Base-by-base conservation (phyloP, 805 yeast species). In the Saccharomyces jurei region DNA sequence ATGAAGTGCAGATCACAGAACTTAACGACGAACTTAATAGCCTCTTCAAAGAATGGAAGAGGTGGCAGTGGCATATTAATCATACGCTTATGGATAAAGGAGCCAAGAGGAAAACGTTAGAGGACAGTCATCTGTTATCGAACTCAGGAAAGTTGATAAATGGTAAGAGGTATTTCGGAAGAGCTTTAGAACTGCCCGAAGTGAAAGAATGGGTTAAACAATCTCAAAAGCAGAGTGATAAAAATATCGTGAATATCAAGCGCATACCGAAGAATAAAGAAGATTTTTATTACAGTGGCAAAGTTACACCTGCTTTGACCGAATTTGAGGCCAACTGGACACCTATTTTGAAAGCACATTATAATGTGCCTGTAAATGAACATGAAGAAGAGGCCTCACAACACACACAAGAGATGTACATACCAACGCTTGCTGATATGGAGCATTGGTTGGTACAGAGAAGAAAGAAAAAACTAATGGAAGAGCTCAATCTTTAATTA, bases 161-260 rank as follows among this genome's bases (percentile, higher is more conserved):
- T 44, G 89, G 89, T 0, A 82, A 81, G 58, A 72, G 86, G 53
- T 91, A 87, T 68, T 91, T 82, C 70, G 97, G 97, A 0, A 71
- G 96, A 50, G 96, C 96, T 0, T 76, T 81, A 52, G 92, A 89
- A 48, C 70, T 90, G 8, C 86, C 89, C 0, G 96, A 87, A 57
- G 91, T 86, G 6, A 72, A 76, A 52, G 76, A 76, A 55, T 57
- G 80, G 25, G 57, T 82, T 21, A 73, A 74, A 52, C 66, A 73
- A 46, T 48, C 62, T 41, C 58, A 59, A 30, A 56, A 54, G 27
- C 66, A 63, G 48, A 63, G 56, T 56, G 61, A 56, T 13, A 58
- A 50, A 25, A 59, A 50, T 26, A 60, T 59, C 27, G 53, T 54
- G 8, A 46, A 50, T 10, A 22, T 31, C 1, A 55, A 54, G 32